Percentiles rank a stretch among this genome's conserved stretches.
phyloP scores from a whole-genome alignment of 139 green algal species.

The Asterochloris erici region DNA sequence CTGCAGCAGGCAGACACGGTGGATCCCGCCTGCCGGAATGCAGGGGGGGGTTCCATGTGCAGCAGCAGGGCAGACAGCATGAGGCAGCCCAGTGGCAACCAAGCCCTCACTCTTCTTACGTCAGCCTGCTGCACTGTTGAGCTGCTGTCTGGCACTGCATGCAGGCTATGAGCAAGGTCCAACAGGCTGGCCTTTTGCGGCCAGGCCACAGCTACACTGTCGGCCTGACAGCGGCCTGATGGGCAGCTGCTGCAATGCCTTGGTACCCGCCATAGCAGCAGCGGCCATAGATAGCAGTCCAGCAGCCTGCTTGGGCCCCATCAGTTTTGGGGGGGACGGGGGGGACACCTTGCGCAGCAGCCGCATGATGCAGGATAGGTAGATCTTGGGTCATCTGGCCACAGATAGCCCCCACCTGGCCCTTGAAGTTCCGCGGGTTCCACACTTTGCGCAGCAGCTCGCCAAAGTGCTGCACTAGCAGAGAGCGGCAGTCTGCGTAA shows the following conservation, averaged over 20 bases:
- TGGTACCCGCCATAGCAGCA: background rate
- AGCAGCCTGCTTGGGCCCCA: background rate
- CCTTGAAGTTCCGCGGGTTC: slow-evolving; percentile 96
- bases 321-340: background rate
- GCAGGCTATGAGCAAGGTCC: background rate
- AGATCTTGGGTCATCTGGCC: background rate
- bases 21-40: background rate
- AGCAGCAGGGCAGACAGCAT: no score
- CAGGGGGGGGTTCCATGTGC: background rate
- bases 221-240: no score
- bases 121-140: background rate
- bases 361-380: background rate
- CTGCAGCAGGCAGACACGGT: slow-evolving; percentile 19
- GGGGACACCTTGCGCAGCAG: background rate
- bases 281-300: background rate
- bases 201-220: background rate
- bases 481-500: slow-evolving; percentile 49
- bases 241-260: no score
- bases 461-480: slow-evolving; percentile 83
- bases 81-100: no score
- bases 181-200: background rate
- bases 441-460: slow-evolving; percentile 95
- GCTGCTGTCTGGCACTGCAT: background rate
- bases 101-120: no score
- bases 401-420: slow-evolving; percentile 52